Evolutionary conservation across 352 stramenopile species (phyloP).

Genomic region (Globisporangium echinulatum): DNA sequence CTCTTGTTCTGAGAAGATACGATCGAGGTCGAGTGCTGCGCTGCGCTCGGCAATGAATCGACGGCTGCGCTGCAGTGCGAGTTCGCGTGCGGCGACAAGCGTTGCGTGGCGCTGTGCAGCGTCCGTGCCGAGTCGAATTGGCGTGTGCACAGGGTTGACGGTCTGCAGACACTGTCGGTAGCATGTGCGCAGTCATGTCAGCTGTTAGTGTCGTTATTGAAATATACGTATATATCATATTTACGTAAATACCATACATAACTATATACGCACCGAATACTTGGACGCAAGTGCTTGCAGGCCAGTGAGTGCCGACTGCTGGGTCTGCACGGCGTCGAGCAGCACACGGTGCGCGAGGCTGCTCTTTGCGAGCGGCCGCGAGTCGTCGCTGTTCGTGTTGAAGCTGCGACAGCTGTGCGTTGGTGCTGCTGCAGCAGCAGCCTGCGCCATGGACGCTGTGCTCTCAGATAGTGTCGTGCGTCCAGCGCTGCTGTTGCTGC

Average conservation of each 20-base stretch:
- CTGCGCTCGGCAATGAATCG: conserved; percentile 25
- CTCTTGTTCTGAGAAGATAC: conserved; percentile 26
- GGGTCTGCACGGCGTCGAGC: conserved; percentile 4
- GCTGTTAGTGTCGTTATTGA: neutral
- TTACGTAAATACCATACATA: neutral
- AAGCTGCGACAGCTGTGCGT: neutral
- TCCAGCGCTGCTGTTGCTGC: neutral
- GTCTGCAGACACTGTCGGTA: conserved; percentile 20
- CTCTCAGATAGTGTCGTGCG: neutral
- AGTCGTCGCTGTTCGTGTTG: neutral
- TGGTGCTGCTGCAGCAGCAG: no score
- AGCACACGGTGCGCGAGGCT: conserved; percentile 2
- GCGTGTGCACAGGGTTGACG: conserved; percentile 28
- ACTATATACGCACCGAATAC: conserved; percentile 2
- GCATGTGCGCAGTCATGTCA: neutral
- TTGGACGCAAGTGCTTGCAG: conserved; percentile 8
- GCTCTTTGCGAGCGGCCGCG: conserved; percentile 2
- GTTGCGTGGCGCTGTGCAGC: conserved; percentile 16
- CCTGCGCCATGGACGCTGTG: neutral
- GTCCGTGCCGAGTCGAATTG: conserved; percentile 24
- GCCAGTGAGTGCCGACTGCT: conserved; percentile 7
- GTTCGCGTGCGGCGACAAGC: conserved; percentile 17
- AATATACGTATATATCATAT: conserved; percentile 2
- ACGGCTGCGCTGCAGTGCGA: conserved; percentile 16
- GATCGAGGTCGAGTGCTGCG: conserved; percentile 20